phyloP scores from a whole-genome alignment of 2,329 filamentous ascomycete species.

The Sporothrix globosa region DNA sequence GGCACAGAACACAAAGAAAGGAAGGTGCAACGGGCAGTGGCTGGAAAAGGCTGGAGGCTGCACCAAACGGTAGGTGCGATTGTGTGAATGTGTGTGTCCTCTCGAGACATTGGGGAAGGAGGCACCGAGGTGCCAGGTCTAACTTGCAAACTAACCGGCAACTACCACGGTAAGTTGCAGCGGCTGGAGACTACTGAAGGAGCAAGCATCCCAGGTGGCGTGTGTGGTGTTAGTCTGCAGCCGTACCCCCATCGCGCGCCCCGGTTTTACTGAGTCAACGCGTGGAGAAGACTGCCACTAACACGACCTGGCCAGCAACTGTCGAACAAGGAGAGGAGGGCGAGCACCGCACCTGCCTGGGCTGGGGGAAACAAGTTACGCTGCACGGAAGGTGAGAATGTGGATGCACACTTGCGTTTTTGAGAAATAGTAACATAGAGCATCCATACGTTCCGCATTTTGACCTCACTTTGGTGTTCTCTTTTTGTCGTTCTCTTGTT shows the following conservation, averaged over 20 bases:
- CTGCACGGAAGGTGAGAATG: background rate
- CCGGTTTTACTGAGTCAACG: slow-evolving; percentile 26
- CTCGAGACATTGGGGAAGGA: slow-evolving; percentile 14
- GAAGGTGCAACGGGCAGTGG: slow-evolving; percentile 10
- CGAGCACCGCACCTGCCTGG: slow-evolving; percentile 1
- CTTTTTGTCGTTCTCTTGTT: background rate
- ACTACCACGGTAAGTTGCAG: slow-evolving; percentile 28
- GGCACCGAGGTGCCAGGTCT: slow-evolving; percentile 16
- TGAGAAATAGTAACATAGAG: background rate
- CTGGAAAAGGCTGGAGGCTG: slow-evolving; percentile 20
- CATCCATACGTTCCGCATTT: background rate
- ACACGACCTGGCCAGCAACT: slow-evolving; percentile 8
- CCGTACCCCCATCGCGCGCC: background rate
- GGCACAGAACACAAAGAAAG: background rate
- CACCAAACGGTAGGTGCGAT: slow-evolving; percentile 7
- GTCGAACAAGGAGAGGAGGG: background rate
- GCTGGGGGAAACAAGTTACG: slow-evolving; percentile 14
- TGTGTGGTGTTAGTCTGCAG: background rate
- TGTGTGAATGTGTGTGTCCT: background rate
- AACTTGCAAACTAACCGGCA: slow-evolving; percentile 29
- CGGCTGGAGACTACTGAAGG: slow-evolving; percentile 8
- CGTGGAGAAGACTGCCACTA: slow-evolving; percentile 25
- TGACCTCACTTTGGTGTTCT: background rate
- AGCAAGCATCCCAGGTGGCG: background rate
- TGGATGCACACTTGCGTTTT: background rate